Evolutionary conservation across 495 filamentous ascomycete species (phyloP).

Genomic region (Trichoderma gamsii): DNA sequence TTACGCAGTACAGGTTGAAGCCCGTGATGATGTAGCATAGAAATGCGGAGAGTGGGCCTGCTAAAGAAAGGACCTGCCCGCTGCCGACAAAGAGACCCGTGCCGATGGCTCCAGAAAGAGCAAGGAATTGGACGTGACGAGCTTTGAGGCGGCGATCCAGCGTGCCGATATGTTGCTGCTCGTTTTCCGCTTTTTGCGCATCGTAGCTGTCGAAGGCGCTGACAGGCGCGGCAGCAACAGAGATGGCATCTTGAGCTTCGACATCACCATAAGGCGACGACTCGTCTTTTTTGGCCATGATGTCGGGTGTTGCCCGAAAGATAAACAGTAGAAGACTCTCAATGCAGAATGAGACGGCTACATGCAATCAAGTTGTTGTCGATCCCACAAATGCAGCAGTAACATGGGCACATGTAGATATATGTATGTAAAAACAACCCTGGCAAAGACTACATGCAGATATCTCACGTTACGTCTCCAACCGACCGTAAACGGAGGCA

Average conservation of each 20-base stretch:
- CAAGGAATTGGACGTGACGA: conserved; percentile 58
- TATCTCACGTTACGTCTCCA: neutral
- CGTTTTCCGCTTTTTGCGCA: conserved; percentile 25
- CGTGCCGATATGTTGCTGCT: conserved; percentile 23
- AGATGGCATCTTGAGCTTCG: conserved; percentile 5
- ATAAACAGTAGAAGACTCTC: neutral
- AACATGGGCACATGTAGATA: too few species aligned
- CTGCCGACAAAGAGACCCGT: conserved; percentile 63
- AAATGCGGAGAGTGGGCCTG: conserved; percentile 55
- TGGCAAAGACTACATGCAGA: too few species aligned
- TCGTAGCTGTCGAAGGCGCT: conserved; percentile 3
- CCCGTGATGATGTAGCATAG: conserved; percentile 60
- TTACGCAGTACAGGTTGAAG: conserved; percentile 54
- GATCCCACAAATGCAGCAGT: neutral
- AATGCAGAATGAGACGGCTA: too few species aligned
- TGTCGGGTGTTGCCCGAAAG: neutral
- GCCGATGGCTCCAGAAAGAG: conserved; percentile 59
- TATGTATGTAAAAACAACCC: too few species aligned
- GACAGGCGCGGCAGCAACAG: neutral
- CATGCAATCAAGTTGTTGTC: neutral
- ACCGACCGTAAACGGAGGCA: neutral
- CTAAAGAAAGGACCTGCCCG: conserved; percentile 48
- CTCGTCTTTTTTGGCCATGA: conserved; percentile 2
- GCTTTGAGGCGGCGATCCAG: conserved; percentile 44
- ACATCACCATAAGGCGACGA: neutral